Evolutionary conservation across 495 filamentous ascomycete genomes (phyloP).

Genomic region (Aspergillus saccharolyticus): DNA sequence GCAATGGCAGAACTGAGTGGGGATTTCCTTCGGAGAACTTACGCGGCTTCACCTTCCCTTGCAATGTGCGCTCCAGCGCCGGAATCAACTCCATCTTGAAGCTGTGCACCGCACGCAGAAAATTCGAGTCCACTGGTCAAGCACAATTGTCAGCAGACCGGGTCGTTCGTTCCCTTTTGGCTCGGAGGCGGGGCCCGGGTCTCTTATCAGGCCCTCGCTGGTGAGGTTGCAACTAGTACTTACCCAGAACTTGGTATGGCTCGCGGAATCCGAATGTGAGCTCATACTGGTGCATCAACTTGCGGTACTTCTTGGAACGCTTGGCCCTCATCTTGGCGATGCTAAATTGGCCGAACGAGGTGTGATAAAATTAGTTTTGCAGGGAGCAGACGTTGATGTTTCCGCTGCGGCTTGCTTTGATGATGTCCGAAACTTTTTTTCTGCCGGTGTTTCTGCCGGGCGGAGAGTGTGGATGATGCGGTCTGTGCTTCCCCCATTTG

Average conservation of each 20-base stretch:
- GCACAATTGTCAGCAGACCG: slow-evolving; percentile 14
- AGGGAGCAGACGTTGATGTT: neutral
- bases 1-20: neutral
- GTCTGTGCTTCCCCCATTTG: slow-evolving; percentile 24
- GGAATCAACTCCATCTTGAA: slow-evolving; percentile 78
- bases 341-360: slow-evolving; percentile 1
- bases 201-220: neutral
- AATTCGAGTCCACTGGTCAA: slow-evolving; percentile 67
- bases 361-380: neutral
- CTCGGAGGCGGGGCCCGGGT: neutral
- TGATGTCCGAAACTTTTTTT: slow-evolving; percentile 36
- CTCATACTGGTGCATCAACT: slow-evolving; percentile 90
- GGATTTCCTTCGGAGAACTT: slow-evolving; percentile 22
- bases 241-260: slow-evolving; percentile 86
- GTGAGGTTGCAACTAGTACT: slow-evolving; percentile 12
- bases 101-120: slow-evolving; percentile 64
- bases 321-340: slow-evolving; percentile 71
- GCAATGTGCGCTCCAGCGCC: slow-evolving; percentile 67
- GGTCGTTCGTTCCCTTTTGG: neutral
- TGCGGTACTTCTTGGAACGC: slow-evolving; percentile 89
- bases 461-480: slow-evolving; percentile 27
- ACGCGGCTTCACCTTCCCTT: slow-evolving; percentile 82
- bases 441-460: slow-evolving; percentile 34
- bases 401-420: slow-evolving; percentile 1
- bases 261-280: slow-evolving; percentile 81